Percentiles rank a stretch among this genome's conserved stretches.
These are phyloP conservation scores for Picea engelmannii DNA, from an alignment of 83 land plant species.

Conservation along the genomic window DNA sequence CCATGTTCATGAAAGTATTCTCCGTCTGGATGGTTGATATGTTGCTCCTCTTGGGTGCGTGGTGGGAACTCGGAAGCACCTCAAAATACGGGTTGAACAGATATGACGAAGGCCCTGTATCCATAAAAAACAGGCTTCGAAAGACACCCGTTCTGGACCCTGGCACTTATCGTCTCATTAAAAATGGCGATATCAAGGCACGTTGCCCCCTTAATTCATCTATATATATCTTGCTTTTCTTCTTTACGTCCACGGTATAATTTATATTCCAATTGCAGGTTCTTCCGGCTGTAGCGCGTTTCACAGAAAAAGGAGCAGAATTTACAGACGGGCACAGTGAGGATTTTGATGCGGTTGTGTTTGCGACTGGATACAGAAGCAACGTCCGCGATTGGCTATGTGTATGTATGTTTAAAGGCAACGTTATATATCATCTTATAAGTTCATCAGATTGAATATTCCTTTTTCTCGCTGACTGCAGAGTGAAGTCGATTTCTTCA, in stretches of 20 bases:
- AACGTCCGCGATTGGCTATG: slow-evolving; percentile 24
- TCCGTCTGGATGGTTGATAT: neutral
- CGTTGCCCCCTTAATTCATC: neutral
- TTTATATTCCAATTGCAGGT: slow-evolving; percentile 12
- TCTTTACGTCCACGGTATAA: too few relatives aligned
- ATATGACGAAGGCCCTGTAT: slow-evolving; percentile 14
- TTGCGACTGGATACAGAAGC: slow-evolving; percentile 31
- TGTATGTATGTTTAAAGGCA: neutral
- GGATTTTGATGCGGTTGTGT: slow-evolving; percentile 25
- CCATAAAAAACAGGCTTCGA: slow-evolving; percentile 13
- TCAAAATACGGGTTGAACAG: slow-evolving; percentile 8
- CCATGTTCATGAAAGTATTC: neutral
- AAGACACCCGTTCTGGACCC: slow-evolving; percentile 19
- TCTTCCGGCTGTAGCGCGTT: slow-evolving; percentile 15
- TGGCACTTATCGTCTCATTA: slow-evolving; percentile 9
- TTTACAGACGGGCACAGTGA: slow-evolving; percentile 16
- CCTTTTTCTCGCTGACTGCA: neutral
- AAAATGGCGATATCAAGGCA: slow-evolving; percentile 18
- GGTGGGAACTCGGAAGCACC: slow-evolving; percentile 10
- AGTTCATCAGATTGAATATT: too few relatives aligned
- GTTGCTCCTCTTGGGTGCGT: neutral
- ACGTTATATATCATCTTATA: neutral
- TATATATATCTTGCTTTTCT: too few relatives aligned
- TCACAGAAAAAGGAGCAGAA: slow-evolving; percentile 15
- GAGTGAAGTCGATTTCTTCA: neutral